Base-by-base conservation (phyloP, 2,329 filamentous ascomycete genomes). In the Fusarium pininemorale region DNA sequence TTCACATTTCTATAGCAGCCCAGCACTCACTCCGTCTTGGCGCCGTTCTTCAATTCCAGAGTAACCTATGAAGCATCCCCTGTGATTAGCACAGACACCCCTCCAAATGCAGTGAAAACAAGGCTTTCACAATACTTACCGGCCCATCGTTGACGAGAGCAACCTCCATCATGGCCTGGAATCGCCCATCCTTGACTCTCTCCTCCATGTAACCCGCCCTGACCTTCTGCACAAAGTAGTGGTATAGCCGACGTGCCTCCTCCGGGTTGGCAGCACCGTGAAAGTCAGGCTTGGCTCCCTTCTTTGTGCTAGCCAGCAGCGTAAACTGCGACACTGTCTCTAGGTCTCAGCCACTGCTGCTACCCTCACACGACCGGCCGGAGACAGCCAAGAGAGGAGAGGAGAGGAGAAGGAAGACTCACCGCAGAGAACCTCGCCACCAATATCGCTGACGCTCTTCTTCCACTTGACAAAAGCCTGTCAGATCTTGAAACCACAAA, bases 151-250 rank as follows among this genome's bases (percentile, higher is more conserved):
- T 98, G 56, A 98, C 91, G 37, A 98, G 84, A 55, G 93, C 93
- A 66, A 99, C 96, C 80, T 98, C 93, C 96, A 99, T 99, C 95
- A 97, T 98, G 56, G 96, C 96, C 80, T 98, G 96, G 82, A 99
- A 99, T 37, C 96, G 91, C n/a, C 97, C 96, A 81, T 99, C 92
- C 81, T 98, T 95, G 66, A 99, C 95, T 73, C 88, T 91, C 14
- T 94, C 93, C 12, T 89, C 82, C 10, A 85, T 82, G 81, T 98
- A 97, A 6, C 90, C 87, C 61, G 91, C 87, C 77, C 91, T 89
- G 47, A 98, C 90, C 77, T 93, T 93, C 57, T 89, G 85, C 76
- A 95, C 90, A 84, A 99, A 98, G 80, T 92, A 87, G 63, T 95
- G 90, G 81, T 98, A 99, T 12, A 98, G 87, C 70, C 88, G 88